phyloP scores from a whole-genome alignment of 2,329 filamentous ascomycete species.

The Daldinia eschscholtzii region DNA sequence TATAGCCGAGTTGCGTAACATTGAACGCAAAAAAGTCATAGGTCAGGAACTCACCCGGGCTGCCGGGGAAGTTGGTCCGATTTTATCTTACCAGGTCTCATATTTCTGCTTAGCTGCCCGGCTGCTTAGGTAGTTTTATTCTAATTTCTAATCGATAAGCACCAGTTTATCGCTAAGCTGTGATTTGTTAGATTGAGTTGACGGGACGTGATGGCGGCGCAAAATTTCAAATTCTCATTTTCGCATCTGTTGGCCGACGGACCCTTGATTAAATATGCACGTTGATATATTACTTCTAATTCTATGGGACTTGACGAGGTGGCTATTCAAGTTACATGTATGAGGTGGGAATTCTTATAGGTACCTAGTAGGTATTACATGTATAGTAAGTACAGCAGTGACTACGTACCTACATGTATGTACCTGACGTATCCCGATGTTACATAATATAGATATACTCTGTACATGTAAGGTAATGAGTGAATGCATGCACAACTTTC shows the following conservation, averaged over 20 bases:
- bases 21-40: neutral
- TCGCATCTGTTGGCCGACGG: neutral
- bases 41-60: too few relatives aligned
- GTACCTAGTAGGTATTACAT: too few relatives aligned
- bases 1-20: neutral
- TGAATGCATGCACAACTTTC: neutral
- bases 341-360: too few relatives aligned
- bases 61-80: neutral
- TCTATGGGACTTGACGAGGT: too few relatives aligned
- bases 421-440: too few relatives aligned
- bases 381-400: too few relatives aligned
- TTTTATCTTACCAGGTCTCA: neutral
- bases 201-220: slow-evolving; percentile 1
- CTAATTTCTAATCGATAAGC: neutral
- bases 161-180: neutral
- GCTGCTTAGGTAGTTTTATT: too few relatives aligned
- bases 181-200: neutral
- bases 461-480: neutral
- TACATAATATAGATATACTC: neutral
- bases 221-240: slow-evolving; percentile 3
- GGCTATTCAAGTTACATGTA: too few relatives aligned
- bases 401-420: too few relatives aligned
- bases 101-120: neutral
- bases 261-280: neutral
- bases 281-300: neutral